Base-by-base conservation (phyloP, 345 rosid species). In the Turnera subulata region DNA sequence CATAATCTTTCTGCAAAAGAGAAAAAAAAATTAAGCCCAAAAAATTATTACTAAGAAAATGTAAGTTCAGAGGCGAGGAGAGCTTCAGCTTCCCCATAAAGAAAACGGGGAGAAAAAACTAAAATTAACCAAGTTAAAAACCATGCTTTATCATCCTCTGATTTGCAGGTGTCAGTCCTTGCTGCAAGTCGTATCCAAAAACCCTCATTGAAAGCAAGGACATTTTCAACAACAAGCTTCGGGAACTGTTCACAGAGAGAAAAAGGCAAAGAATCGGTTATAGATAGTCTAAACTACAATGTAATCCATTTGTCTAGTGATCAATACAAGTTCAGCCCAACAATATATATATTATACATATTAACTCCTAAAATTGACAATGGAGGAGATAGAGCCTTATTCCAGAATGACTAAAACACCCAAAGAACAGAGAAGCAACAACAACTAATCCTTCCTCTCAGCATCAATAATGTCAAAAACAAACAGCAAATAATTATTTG, bases 141-240 rank as follows among this genome's bases (percentile, higher is more conserved):
- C 62, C 80, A 7, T 89, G 82, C 98, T 79, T 92, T 84, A 70
- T 92, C 95, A 80, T 89, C 98, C 54, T 92, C 93, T 23, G 91
- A 84, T 72, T 59, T 80, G 88, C 93, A 84, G 53, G 93, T 79
- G 73, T 92, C 98, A 6, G 65, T 77, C 78, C 98, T 84, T 10
- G 91, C 80, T 1, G 96, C 96, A 21, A 89, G 95, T 38, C 95
- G 80, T 48, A 89, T 82, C 96, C 96, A 92, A 48, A 92, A 89
- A 12, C 59, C 79, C 71, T 79, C 89, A 56, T 86, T 83, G 73
- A 92, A 92, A 66, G 93, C 91, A 64, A 92, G 92, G 60, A 92
- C 64, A 52, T 92, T 89, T 78, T 89, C 91, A 55, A 58, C 85
- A 62, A 92, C 93, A 62, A 86, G 84, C 79, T 78, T 78, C 72